Evolutionary conservation across 257 asterid genomes (phyloP).

Genomic region (Fraxinus quadrangulata): DNA sequence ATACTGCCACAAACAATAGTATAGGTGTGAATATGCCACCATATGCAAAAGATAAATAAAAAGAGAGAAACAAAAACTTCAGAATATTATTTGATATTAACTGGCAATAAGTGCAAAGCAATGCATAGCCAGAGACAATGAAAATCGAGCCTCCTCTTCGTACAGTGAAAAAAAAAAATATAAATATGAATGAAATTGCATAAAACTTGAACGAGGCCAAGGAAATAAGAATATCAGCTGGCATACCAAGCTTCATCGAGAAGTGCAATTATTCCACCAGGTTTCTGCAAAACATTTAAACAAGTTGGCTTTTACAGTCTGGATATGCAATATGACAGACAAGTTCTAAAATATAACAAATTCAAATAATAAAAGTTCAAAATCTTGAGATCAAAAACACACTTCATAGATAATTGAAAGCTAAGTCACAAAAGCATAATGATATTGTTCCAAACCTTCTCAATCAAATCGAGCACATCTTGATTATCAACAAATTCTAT

Average conservation of each 20-base stretch:
- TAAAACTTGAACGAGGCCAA: constrained; percentile 16
- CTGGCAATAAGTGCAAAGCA: not conserved
- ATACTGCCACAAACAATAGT: constrained; percentile 62
- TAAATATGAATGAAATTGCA: constrained; percentile 9
- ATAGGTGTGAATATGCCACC: constrained; percentile 25
- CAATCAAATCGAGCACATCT: constrained; percentile 97
- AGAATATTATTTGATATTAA: not conserved
- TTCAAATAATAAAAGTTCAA: not conserved
- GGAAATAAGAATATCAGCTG: constrained; percentile 21
- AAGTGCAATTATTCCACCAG: constrained; percentile 97
- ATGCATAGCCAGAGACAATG: not conserved
- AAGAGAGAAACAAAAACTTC: not conserved
- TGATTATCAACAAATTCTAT: constrained; percentile 99
- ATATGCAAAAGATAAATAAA: constrained; percentile 19
- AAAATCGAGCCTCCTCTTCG: constrained; percentile 1
- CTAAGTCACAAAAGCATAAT: constrained; percentile 16
- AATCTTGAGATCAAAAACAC: constrained; percentile 16
- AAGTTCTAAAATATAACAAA: not conserved
- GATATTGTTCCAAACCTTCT: constrained; percentile 61
- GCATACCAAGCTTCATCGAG: constrained; percentile 98
- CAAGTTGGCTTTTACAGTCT: not conserved
- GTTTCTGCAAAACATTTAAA: constrained; percentile 69
- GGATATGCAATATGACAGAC: constrained; percentile 18
- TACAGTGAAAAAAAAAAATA: not conserved
- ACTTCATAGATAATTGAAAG: constrained; percentile 11